phyloP scores from a whole-genome alignment of 1,139 yeast species.

The Lodderomyces beijingensis region DNA sequence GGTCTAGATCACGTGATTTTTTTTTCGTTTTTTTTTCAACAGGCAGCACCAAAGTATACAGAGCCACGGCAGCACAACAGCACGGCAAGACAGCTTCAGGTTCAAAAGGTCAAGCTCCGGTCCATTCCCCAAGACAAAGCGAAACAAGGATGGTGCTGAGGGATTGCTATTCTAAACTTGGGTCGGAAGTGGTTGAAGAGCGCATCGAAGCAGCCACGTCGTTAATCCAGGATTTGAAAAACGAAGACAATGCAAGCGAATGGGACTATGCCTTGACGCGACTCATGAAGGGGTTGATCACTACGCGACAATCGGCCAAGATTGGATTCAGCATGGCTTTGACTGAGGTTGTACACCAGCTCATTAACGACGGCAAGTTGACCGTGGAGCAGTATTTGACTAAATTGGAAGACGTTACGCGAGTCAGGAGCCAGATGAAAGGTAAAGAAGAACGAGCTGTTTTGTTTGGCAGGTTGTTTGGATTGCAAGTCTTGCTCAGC shows the following conservation, averaged over 20 bases:
- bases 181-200: constrained; percentile 72
- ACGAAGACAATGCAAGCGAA: constrained; percentile 47
- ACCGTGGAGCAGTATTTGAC: constrained; percentile 36
- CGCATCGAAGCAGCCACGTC: constrained; percentile 69
- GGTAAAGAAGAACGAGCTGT: constrained; percentile 83
- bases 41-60: no score
- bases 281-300: constrained; percentile 73
- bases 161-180: constrained; percentile 75
- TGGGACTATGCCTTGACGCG: constrained; percentile 82
- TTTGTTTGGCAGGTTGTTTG: constrained; percentile 81
- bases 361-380: constrained; percentile 25
- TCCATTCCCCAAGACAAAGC: no score
- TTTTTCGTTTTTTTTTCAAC: no score
- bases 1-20: no score
- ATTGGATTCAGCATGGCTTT: constrained; percentile 87
- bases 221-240: constrained; percentile 55
- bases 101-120: no score
- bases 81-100: no score
- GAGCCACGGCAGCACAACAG: no score
- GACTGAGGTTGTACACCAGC: constrained; percentile 62
- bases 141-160: constrained; percentile 55
- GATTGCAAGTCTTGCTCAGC: constrained; percentile 70
- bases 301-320: constrained; percentile 80
- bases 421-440: constrained; percentile 45
- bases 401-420: constrained; percentile 39